Evolutionary conservation across 805 yeast genomes (phyloP), one percentile per base, ranked within the genome.

Genomic region (Cyberlindnera lachancei): DNA sequence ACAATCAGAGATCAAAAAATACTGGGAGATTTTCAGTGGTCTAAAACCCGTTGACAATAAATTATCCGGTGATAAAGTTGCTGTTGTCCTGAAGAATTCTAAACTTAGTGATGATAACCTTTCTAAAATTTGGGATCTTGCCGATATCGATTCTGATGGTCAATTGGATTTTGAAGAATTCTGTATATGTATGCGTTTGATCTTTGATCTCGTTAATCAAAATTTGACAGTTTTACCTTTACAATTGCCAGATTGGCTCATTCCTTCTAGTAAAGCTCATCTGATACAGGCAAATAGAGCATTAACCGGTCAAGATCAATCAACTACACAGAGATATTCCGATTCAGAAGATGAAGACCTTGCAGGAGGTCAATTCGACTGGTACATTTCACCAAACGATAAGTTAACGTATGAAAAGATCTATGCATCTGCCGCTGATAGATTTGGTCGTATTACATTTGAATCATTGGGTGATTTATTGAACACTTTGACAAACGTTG

Each of bases 21-120:
- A 87, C 67, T 92, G 98, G 98, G 95, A 92, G 59, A 88, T 92
- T 29, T 92, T 92, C 66, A 76, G 80, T 42, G 95, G 96, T 11
- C 72, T 92, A 48, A 73, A 75, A 42, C 98, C 99, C 1, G 75
- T 61, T 22, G 72, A 75, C 34, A 87, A 85, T 52, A 78, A 81
- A 52, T 69, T 92, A 21, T 69, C 80, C 15, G 96, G 95, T 30
- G 92, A 82, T 36, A 79, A 81, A 53, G 94, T 88, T 15, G 71
- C 82, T 19, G 78, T 86, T 3, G 92, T 92, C 30, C 72, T 92
- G 48, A 86, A 84, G 58, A 92, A 92, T 60, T 86, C 96, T 27
- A 80, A 84, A 50, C 70, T 92, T 37, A 71, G 73, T 41, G 86
- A 85, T 33, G 68, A 72, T n/a, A 75, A 86, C 50, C 66, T 92